phyloP scores from a whole-genome alignment of 73 alveolate species.

The Paramecium biaurelia region DNA sequence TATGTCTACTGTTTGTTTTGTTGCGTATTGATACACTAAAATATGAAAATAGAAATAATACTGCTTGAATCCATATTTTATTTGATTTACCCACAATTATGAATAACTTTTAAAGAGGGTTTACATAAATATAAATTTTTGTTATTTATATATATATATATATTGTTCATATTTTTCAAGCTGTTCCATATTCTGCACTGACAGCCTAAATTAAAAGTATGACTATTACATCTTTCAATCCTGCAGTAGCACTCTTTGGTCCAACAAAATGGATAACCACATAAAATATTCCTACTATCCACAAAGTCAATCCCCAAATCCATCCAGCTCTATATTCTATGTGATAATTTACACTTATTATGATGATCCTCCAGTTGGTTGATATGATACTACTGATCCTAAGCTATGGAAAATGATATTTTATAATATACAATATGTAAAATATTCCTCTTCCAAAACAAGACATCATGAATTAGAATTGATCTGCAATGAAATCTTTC shows the following conservation, averaged over 20 bases:
- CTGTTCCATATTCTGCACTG: neutral
- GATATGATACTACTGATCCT: neutral
- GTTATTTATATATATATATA: neutral
- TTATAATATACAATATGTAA: neutral
- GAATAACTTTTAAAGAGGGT: neutral
- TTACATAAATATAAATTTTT: neutral
- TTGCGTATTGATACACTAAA: neutral
- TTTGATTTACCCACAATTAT: conserved; percentile 22
- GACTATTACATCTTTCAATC: neutral
- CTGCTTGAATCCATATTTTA: neutral
- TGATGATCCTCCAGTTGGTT: neutral
- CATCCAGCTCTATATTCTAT: neutral
- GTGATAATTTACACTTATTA: neutral
- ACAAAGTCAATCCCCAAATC: neutral
- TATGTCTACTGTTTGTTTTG: neutral
- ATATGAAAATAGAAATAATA: neutral
- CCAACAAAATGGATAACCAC: neutral
- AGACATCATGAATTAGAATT: conserved; percentile 23
- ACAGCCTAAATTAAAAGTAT: neutral
- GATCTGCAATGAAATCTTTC: neutral
- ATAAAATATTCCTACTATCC: conserved; percentile 25
- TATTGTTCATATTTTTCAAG: neutral
- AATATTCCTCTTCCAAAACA: conserved; percentile 51
- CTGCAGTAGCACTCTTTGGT: neutral
- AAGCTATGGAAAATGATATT: neutral